phyloP scores from a whole-genome alignment of 169 alveolate species.

The Babesia divergens region DNA sequence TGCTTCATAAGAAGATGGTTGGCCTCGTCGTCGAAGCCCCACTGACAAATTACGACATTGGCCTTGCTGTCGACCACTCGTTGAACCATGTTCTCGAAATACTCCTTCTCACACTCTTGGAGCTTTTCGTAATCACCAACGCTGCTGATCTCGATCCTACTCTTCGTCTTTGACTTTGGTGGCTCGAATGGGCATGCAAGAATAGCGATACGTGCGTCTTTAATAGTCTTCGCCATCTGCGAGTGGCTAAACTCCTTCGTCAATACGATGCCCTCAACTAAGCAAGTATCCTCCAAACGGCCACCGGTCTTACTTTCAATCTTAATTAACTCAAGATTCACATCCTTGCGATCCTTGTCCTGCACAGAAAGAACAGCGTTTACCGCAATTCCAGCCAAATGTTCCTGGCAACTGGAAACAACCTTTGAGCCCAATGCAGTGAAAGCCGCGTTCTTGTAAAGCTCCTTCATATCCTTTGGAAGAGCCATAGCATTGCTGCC shows the following conservation, averaged over 20 bases:
- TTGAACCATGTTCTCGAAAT: constrained; percentile 93
- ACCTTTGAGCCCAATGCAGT: constrained; percentile 98
- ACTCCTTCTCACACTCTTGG: constrained; percentile 84
- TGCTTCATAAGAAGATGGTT: constrained; percentile 86
- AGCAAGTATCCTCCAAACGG: constrained; percentile 91
- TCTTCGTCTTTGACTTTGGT: constrained; percentile 99
- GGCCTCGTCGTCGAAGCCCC: constrained; percentile 99
- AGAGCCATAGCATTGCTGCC: constrained; percentile 66
- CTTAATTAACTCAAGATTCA: constrained; percentile 97
- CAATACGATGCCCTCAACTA: constrained; percentile 93
- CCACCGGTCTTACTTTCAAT: constrained; percentile 97
- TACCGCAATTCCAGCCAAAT: constrained; percentile 92
- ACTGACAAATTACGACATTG: constrained; percentile 94
- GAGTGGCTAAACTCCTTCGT: constrained; percentile 99
- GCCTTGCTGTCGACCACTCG: constrained; percentile 94
- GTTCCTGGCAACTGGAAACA: constrained; percentile 88
- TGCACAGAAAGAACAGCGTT: constrained; percentile 97
- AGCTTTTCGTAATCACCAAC: constrained; percentile 95
- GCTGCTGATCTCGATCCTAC: constrained; percentile 93
- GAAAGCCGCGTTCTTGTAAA: constrained; percentile 85
- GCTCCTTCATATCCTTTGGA: neutral
- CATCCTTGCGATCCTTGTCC: constrained; percentile 95
- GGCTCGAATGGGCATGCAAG: constrained; percentile 99
- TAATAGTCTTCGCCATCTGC: constrained; percentile 91
- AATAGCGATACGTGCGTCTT: constrained; percentile 95